phyloP scores from a whole-genome alignment of 352 stramenopile genomes.

The Pythium monospermum region DNA sequence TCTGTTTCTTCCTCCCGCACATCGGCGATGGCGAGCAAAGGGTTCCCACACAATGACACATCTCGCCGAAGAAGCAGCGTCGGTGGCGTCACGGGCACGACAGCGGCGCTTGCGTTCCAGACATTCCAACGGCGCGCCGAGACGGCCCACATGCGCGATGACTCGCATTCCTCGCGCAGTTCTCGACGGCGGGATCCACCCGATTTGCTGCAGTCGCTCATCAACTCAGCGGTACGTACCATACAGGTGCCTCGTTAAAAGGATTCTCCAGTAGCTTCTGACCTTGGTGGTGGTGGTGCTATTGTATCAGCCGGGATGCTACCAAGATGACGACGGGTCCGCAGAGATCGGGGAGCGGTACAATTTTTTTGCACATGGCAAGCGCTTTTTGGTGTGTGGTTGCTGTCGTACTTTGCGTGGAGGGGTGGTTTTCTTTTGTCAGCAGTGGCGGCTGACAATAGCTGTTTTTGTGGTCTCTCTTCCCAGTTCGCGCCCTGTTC shows the following conservation, averaged over 20 bases:
- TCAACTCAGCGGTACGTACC: slow-evolving; percentile 25
- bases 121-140: slow-evolving; percentile 18
- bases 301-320: slow-evolving; percentile 46
- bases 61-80: slow-evolving; percentile 8
- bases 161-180: slow-evolving; percentile 3
- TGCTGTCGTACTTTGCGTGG: neutral
- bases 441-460: too few relatives aligned
- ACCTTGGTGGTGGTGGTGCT: too few relatives aligned
- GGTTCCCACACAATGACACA: neutral
- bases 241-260: neutral
- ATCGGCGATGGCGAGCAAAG: too few relatives aligned
- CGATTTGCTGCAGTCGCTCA: slow-evolving; percentile 27
- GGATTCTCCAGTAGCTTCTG: too few relatives aligned
- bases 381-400: slow-evolving; percentile 41
- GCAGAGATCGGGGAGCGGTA: slow-evolving; percentile 46
- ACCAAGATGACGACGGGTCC: slow-evolving; percentile 48
- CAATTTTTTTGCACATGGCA: slow-evolving; percentile 61
- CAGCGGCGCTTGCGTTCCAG: slow-evolving; percentile 16
- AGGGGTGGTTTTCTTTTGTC: too few relatives aligned
- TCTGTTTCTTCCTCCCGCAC: too few relatives aligned
- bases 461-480: neutral
- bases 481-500: slow-evolving; percentile 52
- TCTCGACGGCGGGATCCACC: slow-evolving; percentile 1
- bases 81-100: slow-evolving; percentile 7
- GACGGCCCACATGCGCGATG: slow-evolving; percentile 5